Percentiles rank a stretch among this genome's conserved stretches.
phyloP scores from a whole-genome alignment of 768 basidiomycete species.

The Sporobolomyces phaffii region DNA sequence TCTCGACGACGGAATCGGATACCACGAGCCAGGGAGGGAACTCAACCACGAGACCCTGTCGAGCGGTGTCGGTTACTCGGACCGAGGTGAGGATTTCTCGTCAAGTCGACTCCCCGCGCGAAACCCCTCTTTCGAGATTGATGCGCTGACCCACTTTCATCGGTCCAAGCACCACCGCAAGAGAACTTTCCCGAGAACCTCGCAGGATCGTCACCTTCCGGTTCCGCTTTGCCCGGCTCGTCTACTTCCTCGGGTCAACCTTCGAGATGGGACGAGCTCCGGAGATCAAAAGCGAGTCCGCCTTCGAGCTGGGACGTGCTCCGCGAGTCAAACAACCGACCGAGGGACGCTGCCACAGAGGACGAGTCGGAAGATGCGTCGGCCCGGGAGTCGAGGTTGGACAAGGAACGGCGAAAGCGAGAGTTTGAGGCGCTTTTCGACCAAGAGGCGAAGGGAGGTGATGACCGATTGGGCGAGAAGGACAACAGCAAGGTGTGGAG shows the following conservation, averaged over 20 bases:
- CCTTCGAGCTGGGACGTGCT: conserved; percentile 22
- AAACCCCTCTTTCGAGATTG: neutral
- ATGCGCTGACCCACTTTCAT: too few species aligned
- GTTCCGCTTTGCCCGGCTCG: neutral
- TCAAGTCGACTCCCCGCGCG: neutral
- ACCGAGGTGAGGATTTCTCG: conserved; percentile 15
- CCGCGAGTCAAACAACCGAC: neutral
- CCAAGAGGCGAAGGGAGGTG: conserved; percentile 23
- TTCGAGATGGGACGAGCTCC: conserved; percentile 24
- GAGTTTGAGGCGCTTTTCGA: conserved; percentile 31
- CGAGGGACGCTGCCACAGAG: neutral
- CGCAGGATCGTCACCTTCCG: conserved; percentile 1
- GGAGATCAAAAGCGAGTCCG: conserved; percentile 10
- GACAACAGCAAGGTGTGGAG: conserved; percentile 3
- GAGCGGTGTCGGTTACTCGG: conserved; percentile 22
- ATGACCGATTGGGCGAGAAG: conserved; percentile 20
- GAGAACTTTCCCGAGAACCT: conserved; percentile 21
- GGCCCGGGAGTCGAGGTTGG: conserved; percentile 1
- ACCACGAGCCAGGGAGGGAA: conserved; percentile 20
- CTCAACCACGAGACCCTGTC: neutral
- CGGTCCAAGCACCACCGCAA: conserved; percentile 33
- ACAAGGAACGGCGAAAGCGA: conserved; percentile 13
- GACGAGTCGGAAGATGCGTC: neutral
- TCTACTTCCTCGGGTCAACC: neutral
- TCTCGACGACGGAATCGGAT: conserved; percentile 7